phyloP scores from a whole-genome alignment of 129 eudicot genomes.

The Flaveria sonorensis region DNA sequence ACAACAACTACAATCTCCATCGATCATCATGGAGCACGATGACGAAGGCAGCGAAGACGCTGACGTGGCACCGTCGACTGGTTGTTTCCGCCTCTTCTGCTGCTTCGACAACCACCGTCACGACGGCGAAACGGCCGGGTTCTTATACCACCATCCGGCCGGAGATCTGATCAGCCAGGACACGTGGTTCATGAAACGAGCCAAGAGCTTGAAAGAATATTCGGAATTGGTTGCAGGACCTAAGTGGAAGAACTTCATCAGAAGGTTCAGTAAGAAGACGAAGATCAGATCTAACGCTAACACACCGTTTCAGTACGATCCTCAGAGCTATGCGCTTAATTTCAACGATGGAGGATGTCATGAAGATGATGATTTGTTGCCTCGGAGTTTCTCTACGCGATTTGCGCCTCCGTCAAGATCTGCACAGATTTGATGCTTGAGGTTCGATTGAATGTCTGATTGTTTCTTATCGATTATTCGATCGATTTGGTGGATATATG shows the following conservation, averaged over 20 bases:
- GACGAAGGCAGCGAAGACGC: slow-evolving; percentile 29
- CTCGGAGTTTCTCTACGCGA: slow-evolving; percentile 58
- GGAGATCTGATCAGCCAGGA: slow-evolving; percentile 41
- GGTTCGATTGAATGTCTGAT: not conserved
- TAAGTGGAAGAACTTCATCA: slow-evolving; percentile 82
- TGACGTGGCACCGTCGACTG: slow-evolving; percentile 22
- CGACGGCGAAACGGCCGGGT: slow-evolving; percentile 32
- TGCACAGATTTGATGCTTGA: not conserved
- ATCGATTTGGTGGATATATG: not conserved
- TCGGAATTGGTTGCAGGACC: slow-evolving; percentile 94
- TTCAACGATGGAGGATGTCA: slow-evolving; percentile 51
- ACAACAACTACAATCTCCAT: slow-evolving; percentile 26
- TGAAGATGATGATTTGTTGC: slow-evolving; percentile 54
- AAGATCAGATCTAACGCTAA: slow-evolving; percentile 38
- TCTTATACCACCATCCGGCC: slow-evolving; percentile 22
- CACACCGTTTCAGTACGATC: slow-evolving; percentile 61
- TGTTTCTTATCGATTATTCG: not conserved
- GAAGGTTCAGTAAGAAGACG: slow-evolving; percentile 54
- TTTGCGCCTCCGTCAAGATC: slow-evolving; percentile 52
- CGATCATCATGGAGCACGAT: slow-evolving; percentile 37
- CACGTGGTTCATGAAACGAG: slow-evolving; percentile 52
- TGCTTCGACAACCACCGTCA: slow-evolving; percentile 32
- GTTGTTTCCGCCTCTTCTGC: slow-evolving; percentile 45
- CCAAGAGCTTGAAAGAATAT: slow-evolving; percentile 55
- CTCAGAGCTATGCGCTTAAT: slow-evolving; percentile 70